Base-by-base conservation (phyloP, 2,329 filamentous ascomycete species). In the Amphichorda felina region DNA sequence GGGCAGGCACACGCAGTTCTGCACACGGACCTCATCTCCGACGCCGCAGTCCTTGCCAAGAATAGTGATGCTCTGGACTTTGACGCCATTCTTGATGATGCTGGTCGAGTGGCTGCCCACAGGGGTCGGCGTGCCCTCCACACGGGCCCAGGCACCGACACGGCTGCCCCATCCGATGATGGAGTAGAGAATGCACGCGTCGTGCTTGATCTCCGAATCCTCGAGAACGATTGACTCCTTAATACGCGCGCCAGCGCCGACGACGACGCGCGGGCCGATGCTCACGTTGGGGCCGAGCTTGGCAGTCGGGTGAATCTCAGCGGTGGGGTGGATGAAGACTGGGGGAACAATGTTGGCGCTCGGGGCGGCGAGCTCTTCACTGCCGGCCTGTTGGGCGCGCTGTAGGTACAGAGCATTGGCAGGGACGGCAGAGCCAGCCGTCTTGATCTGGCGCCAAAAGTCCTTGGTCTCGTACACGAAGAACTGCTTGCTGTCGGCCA, bases 361-460 rank as follows among this genome's bases (percentile, higher is more conserved):
- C 21, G 88, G 82, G 43, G 77, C 66, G 10, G 85, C 79, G 35
- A 96, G 79, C 64, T 95, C 89, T 28, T 46, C 39, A 27, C 84
- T 86, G 46, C 78, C 77, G 30, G 70, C 73, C 62, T 96, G 89
- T 68, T 82, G 82, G 15, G 91, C 89, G 66, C 95, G 86, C 57
- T 93, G 86, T 37, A 98, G 76, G 63, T 98, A 98, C 24, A 98
- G 74, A 11, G 91, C 91, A 53, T 96, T 96, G 43, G 91, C 91
- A 13, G 91, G 91, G 19, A 98, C 87, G 34, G 91, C 91, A 5
- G 89, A 96, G 40, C 91, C 91, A 40, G 91, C 91, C 2, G 91
- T 95, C 75, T 98, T 98, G 74, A 98, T 96, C 70, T 98, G 91
- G 49, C 91, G 86, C 91, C 91, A 98, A 62, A 98, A 98, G 59